phyloP scores from a whole-genome alignment of 2,329 filamentous ascomycete species.

The Balansia obtecta region DNA sequence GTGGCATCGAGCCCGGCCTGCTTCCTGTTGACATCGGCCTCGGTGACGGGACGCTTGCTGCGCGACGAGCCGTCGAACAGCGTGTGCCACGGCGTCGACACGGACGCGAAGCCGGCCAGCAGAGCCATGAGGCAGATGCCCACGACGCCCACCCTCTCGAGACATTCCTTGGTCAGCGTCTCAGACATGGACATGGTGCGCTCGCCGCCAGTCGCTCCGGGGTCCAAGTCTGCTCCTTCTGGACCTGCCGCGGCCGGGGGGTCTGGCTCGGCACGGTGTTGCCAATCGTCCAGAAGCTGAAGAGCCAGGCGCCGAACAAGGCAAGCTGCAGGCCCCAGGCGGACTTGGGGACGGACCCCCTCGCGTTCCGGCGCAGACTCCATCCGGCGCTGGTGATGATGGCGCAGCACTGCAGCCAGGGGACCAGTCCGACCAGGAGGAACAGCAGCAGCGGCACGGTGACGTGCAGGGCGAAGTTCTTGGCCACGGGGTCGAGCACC shows the following conservation, averaged over 20 bases:
- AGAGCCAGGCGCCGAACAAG: conserved; percentile 57
- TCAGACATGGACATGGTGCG: conserved; percentile 23
- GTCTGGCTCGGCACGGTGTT: conserved; percentile 38
- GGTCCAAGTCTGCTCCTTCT: not conserved
- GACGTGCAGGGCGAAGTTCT: conserved; percentile 53
- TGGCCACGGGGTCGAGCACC: conserved; percentile 53
- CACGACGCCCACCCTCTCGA: conserved; percentile 67
- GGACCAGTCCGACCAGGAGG: conserved; percentile 61
- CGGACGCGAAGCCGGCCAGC: conserved; percentile 80
- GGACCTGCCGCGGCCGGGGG: not conserved
- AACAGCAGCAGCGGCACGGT: conserved; percentile 61
- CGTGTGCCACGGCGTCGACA: conserved; percentile 76
- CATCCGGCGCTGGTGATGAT: conserved; percentile 45
- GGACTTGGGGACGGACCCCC: conserved; percentile 41
- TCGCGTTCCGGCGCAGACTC: conserved; percentile 46
- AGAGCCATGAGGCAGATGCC: conserved; percentile 79
- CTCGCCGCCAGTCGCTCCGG: conserved; percentile 9
- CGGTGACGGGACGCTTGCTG: conserved; percentile 47
- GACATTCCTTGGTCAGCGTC: conserved; percentile 37
- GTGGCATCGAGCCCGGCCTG: conserved; percentile 68
- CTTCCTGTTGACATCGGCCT: conserved; percentile 64
- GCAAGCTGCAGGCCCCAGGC: conserved; percentile 52
- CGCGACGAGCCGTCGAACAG: conserved; percentile 50
- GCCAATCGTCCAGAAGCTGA: conserved; percentile 66
- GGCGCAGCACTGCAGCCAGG: conserved; percentile 65